Conservation (phyloP, 2,329 filamentous ascomycete genomes). For the Arthroderma sp. region DNA sequence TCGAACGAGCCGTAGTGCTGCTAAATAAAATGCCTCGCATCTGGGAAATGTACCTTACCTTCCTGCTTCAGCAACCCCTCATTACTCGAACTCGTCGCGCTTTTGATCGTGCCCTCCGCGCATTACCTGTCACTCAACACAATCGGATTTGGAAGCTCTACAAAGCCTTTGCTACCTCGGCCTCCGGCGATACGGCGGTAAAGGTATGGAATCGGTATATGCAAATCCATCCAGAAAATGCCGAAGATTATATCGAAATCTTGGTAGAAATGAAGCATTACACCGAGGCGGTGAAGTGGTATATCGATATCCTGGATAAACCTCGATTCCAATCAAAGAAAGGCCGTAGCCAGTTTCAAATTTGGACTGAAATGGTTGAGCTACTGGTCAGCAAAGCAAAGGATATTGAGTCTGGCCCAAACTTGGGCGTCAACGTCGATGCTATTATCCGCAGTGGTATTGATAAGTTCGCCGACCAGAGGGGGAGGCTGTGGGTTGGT, state of each 20-base stretch:
- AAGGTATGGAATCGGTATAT: constrained; percentile 93
- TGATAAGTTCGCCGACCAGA: constrained; percentile 77
- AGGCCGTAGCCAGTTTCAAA: constrained; percentile 85
- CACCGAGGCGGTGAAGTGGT: constrained; percentile 80
- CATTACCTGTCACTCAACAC: constrained; percentile 87
- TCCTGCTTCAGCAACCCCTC: constrained; percentile 81
- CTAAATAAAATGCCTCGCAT: constrained; percentile 98
- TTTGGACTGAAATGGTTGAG: constrained; percentile 97
- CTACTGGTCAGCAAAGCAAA: constrained; percentile 81
- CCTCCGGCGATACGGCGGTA: constrained; percentile 77
- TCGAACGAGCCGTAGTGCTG: constrained; percentile 80
- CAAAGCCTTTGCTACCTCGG: constrained; percentile 78
- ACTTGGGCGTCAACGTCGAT: constrained; percentile 78
- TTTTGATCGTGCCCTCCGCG: constrained; percentile 84
- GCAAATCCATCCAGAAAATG: constrained; percentile 90
- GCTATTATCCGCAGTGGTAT: constrained; percentile 88
- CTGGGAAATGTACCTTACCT: constrained; percentile 94
- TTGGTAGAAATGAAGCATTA: constrained; percentile 69
- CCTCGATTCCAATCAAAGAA: constrained; percentile 82
- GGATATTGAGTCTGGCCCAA: constrained; percentile 66
- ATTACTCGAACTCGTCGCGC: constrained; percentile 74
- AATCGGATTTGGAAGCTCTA: constrained; percentile 92
- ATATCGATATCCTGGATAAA: constrained; percentile 86
- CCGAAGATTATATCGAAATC: constrained; percentile 88
- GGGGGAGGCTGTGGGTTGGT: constrained; percentile 88